Conservation (phyloP, 306 rosid genomes). For the Crotalaria pallida region DNA sequence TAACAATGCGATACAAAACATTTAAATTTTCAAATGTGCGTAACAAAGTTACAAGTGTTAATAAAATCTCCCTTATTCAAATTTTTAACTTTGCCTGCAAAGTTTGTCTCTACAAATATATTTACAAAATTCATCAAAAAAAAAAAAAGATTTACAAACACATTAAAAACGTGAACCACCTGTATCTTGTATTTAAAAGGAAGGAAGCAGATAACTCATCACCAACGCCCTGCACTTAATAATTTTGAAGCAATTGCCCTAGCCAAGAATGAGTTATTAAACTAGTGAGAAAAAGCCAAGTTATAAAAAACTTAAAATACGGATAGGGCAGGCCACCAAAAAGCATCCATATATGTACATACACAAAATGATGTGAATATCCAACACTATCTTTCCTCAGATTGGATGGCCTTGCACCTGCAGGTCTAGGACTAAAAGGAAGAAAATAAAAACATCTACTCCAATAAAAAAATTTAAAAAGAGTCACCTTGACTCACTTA, state of each 20-base stretch:
- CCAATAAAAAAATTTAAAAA: background rate
- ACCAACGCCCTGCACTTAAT: background rate
- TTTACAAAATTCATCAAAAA: too few species aligned
- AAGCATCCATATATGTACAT: background rate
- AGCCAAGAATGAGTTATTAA: background rate
- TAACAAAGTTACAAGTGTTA: too few species aligned
- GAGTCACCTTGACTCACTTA: slow-evolving; percentile 26
- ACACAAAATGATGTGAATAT: background rate
- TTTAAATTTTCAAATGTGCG: too few species aligned
- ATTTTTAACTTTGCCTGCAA: too few species aligned
- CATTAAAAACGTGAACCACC: background rate
- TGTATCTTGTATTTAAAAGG: background rate
- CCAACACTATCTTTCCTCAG: background rate
- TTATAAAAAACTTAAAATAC: too few species aligned
- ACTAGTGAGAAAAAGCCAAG: background rate
- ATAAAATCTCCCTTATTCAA: too few species aligned
- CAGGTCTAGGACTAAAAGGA: background rate
- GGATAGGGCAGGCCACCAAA: background rate
- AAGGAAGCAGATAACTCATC: background rate
- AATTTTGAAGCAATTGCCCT: background rate
- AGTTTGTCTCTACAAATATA: too few species aligned
- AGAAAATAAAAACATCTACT: background rate
- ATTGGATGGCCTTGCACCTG: background rate
- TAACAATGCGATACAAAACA: too few species aligned
- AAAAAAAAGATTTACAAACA: too few species aligned